Evolutionary conservation across 768 basidiomycete species (phyloP).

Genomic region (Pleurotus salmoneostramineus): DNA sequence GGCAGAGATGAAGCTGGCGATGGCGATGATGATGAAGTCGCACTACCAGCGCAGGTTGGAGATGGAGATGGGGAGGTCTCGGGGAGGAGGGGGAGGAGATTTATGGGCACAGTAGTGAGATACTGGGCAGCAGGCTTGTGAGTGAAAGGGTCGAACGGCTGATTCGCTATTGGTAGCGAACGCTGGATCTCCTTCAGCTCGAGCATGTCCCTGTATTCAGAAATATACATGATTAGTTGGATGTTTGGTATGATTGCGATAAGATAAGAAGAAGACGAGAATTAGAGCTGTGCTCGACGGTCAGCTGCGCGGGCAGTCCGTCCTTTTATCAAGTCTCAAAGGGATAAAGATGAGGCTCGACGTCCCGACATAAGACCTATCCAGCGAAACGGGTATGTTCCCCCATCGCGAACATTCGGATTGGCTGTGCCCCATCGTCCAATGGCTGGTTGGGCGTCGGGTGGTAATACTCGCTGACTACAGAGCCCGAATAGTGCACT

Average conservation of each 20-base stretch:
- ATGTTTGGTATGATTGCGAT: not conserved
- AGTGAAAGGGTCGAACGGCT: constrained; percentile 38
- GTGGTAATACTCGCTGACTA: not conserved
- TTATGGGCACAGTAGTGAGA: constrained; percentile 57
- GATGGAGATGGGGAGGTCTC: constrained; percentile 12
- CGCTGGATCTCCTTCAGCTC: constrained; percentile 70
- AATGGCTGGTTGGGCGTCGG: not conserved
- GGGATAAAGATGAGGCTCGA: not conserved
- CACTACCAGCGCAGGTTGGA: too few species aligned
- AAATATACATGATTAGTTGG: constrained; percentile 2
- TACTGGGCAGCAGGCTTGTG: constrained; percentile 36
- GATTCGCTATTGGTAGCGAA: constrained; percentile 55
- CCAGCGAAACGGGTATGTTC: not conserved
- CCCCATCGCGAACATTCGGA: not conserved
- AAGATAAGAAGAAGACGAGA: not conserved
- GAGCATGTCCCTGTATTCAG: constrained; percentile 47
- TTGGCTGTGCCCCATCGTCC: not conserved
- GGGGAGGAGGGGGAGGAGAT: constrained; percentile 52
- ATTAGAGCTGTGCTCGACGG: not conserved
- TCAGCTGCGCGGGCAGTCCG: not conserved
- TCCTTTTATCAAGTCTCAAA: not conserved
- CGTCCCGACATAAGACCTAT: not conserved
- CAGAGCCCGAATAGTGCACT: not conserved
- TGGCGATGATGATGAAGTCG: not conserved
- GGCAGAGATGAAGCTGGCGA: not conserved